Percentiles rank a stretch among this genome's conserved stretches.
Conservation (phyloP, 805 yeast species). For the Candida saitoana region DNA sequence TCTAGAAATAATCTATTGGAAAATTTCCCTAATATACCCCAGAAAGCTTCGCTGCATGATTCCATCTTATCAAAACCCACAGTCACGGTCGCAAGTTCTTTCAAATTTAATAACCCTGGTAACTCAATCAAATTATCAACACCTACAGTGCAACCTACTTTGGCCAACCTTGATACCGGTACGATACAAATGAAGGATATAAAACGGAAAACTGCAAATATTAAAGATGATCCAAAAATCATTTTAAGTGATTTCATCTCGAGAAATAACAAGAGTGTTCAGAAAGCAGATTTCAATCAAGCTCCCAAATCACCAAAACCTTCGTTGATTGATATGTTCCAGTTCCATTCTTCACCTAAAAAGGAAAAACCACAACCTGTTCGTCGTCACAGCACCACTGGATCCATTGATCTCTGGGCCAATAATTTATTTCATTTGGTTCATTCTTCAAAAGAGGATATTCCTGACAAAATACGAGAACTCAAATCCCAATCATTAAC, state of each 20-base stretch:
- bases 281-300: background rate
- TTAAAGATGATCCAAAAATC: slow-evolving; percentile 12
- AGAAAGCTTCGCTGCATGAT: slow-evolving; percentile 22
- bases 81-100: slow-evolving; percentile 2
- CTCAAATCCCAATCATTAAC: slow-evolving; percentile 8
- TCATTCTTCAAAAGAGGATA: slow-evolving; percentile 6
- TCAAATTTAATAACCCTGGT: slow-evolving; percentile 37
- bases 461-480: slow-evolving; percentile 13
- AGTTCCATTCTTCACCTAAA: background rate
- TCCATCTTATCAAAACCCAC: slow-evolving; percentile 3
- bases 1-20: slow-evolving; percentile 29
- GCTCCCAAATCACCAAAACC: slow-evolving; percentile 1
- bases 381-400: slow-evolving; percentile 2
- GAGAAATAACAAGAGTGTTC: slow-evolving; percentile 2
- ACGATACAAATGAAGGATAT: slow-evolving; percentile 2
- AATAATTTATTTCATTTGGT: slow-evolving; percentile 6
- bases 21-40: slow-evolving; percentile 25
- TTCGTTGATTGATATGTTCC: slow-evolving; percentile 4
- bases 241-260: slow-evolving; percentile 8
- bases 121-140: slow-evolving; percentile 12
- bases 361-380: background rate
- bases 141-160: slow-evolving; percentile 23
- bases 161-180: slow-evolving; percentile 18
- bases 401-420: slow-evolving; percentile 2
- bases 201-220: slow-evolving; percentile 3